Evolutionary conservation across 2,329 filamentous ascomycete species (phyloP), one percentile per base, ranked within the genome.

Genomic region (Bipolaris zeicola): DNA sequence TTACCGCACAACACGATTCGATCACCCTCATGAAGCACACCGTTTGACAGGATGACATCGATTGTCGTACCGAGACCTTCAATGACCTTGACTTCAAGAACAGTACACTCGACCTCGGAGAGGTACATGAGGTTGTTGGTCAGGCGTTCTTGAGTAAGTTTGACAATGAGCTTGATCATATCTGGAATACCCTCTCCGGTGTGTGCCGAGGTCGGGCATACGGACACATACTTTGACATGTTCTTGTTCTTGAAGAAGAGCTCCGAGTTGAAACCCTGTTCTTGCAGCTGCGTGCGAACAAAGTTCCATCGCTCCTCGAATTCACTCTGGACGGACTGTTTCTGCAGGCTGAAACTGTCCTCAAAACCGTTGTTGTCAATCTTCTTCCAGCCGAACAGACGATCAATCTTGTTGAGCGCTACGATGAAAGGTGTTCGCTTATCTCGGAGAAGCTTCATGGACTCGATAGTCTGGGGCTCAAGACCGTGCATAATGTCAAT

Each of bases 401-500:
- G 92, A 86, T 99, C 95, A 67, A 99, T 98, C 84, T 99, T 99
- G 89, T 99, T 99, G 73, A 99, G 83, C 1, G 96, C 96, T 38
- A 99, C 96, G 67, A 99, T 96, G 81, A 99, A 99, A 5, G 95
- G 95, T 20, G 95, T 99, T 80, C 95, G 96, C 70, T 92, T 87
- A 70, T 97, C 94, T 72, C 94, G 87, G 50, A 99, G 87, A 63
- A 99, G 82, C 67, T 88, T 90, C 92, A 99, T 98, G 1, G 95
- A 99, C 79, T 99, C 96, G 31, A 98, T 84, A 14, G 95, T 99
- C 79, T 99, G 95, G 16, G 89, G 94, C 79, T 99, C 95, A 44
- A 99, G 86, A 75, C 96, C 96, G 85, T 99, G 95, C 95, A 99
- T 98, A 72, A 99, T 99, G 82, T 99, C 95, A 67, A 99, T 94